Base-by-base conservation (phyloP, 371 early-diverging fungal genomes). In the Funneliformis caledonium region DNA sequence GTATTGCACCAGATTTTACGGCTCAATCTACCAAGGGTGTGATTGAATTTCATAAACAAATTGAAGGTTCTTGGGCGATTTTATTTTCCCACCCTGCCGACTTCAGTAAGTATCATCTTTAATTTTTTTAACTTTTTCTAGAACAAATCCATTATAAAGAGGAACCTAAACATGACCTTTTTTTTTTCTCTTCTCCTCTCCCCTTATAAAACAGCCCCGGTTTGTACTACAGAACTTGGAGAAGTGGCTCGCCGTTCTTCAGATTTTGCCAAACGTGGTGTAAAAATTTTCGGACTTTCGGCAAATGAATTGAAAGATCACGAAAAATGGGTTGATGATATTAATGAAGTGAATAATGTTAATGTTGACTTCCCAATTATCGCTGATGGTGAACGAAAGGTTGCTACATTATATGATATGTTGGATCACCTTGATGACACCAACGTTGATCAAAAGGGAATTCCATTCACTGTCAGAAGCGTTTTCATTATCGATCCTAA, bases 1-100 rank as follows among this genome's bases (percentile, higher is more conserved):
- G 83, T 65, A 80, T 81, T 70, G 87, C 87, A 77, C 84, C 85
- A 43, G 90, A 96, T 85, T 98, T 98, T 83, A 85, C 87, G 67
- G 96, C 96, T 72, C 83, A 93, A 78, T 95, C 97, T 78, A 98
- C 98, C 48, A 82, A 92, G 82, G 97, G 98, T 81, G 84, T 84
- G 33, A 94, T 98, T 88, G 89, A 92, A 82, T 96, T 98, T 91
- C 97, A 98, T 85, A 90, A 93, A 14, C 96, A 89, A 80, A 93
- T 96, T 78, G 93, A 93, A 79, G 90, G 91, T 82, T 90, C 92
- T 22, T 98, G 98, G 98, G 93, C 92, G 65, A 88, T 97, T 70
- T 92, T 98, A 48, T 98, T 98, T 88, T 97, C 97, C 52, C 97
- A 97, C 85, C 98, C 97, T 43, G 97, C 96, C 80, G 97, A 96